These are phyloP conservation scores for Candida ulmi DNA, from an alignment of 805 yeast species.

Conservation along the genomic window DNA sequence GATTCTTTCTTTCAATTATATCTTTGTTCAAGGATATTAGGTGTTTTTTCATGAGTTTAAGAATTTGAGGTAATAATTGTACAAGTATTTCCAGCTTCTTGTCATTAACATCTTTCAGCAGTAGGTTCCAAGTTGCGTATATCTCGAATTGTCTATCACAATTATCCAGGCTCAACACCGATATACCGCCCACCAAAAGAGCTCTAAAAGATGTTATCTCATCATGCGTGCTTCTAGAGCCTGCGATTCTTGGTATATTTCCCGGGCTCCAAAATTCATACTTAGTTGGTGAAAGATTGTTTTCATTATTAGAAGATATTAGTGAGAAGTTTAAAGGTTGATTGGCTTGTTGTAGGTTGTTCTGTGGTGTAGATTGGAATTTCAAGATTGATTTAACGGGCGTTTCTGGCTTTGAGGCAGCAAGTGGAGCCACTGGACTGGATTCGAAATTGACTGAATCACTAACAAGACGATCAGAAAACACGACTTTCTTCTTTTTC, in stretches of 20 bases:
- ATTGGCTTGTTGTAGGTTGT: not conserved
- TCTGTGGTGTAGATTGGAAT: not conserved
- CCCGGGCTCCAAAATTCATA: constrained; percentile 23
- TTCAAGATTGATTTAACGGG: constrained; percentile 21
- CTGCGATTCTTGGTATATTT: constrained; percentile 14
- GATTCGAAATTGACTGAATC: not conserved
- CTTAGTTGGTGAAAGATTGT: constrained; percentile 1
- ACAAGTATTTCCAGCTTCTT: constrained; percentile 4
- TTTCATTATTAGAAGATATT: not conserved
- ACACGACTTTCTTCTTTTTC: constrained; percentile 15
- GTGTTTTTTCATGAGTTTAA: constrained; percentile 8
- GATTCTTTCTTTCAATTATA: constrained; percentile 8
- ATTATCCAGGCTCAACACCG: constrained; percentile 5
- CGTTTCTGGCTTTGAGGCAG: constrained; percentile 5
- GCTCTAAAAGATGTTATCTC: constrained; percentile 12
- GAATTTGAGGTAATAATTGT: constrained; percentile 4
- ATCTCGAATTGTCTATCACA: constrained; percentile 21
- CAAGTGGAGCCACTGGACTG: no score
- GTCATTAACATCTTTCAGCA: constrained; percentile 19
- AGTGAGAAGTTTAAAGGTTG: constrained; percentile 8
- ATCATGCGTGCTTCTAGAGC: not conserved
- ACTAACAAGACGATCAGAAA: constrained; percentile 10
- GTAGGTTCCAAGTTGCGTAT: constrained; percentile 18
- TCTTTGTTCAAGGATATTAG: constrained; percentile 5
- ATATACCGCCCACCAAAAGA: constrained; percentile 18